phyloP scores from a whole-genome alignment of 2,329 filamentous ascomycete species.

The Epichloe brachyelytri region DNA sequence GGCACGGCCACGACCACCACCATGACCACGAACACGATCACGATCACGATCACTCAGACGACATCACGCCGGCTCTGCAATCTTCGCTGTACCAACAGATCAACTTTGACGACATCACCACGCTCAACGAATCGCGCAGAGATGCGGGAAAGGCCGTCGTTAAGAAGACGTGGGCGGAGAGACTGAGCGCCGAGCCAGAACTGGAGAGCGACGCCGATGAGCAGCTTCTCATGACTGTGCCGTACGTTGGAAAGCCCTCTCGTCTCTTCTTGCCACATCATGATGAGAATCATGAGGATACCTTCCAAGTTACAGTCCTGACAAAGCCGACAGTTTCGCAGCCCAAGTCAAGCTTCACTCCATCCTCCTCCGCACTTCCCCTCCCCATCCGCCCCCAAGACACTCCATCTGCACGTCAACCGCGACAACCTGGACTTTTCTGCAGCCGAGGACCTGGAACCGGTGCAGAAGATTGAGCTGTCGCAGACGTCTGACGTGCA shows the following conservation, averaged over 20 bases:
- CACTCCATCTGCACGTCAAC: constrained; percentile 81
- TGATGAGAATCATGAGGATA: background rate
- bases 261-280: background rate
- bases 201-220: constrained; percentile 80
- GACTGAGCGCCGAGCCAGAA: constrained; percentile 58
- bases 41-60: constrained; percentile 78
- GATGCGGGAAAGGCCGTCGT: constrained; percentile 62
- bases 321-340: constrained; percentile 54
- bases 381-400: constrained; percentile 59
- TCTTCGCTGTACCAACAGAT: constrained; percentile 86
- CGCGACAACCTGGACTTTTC: constrained; percentile 75
- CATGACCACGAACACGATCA: constrained; percentile 39
- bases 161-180: constrained; percentile 83
- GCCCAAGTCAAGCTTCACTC: constrained; percentile 88
- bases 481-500: constrained; percentile 71
- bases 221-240: constrained; percentile 84
- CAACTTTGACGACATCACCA: constrained; percentile 72
- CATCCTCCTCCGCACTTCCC: constrained; percentile 71
- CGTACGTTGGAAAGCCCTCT: constrained; percentile 43
- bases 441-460: constrained; percentile 52
- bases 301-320: background rate
- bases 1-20: constrained; percentile 31
- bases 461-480: constrained; percentile 67
- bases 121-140: constrained; percentile 65
- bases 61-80: constrained; percentile 83